Base-by-base conservation (phyloP, 1,284 basidiomycete species). In the Xerocomus cyaneibrunnescens region DNA sequence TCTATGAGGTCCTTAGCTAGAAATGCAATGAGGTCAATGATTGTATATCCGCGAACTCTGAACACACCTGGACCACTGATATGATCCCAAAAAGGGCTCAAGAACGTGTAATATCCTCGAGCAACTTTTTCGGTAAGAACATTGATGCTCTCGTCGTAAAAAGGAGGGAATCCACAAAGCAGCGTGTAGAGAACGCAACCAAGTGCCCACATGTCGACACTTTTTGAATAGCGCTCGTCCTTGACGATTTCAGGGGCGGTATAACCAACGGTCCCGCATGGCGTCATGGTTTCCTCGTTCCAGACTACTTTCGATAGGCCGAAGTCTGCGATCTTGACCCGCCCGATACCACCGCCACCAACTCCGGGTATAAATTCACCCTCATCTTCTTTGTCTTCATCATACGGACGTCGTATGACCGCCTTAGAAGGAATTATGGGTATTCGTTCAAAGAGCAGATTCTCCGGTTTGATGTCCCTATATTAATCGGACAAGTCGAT, bases 231-330 rank as follows among this genome's bases (percentile, higher is more conserved):
- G 23, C 96, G 83, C 75, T 99, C 95, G 69, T 99, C 97, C 75
- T 98, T 98, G 65, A 99, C 97, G 58, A 99, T 99, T 73, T 99
- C 97, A 3, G 97, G 97, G 4, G 97, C 97, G 3, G 97, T 99
- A 74, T 99, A 99, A 5, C 97, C 97, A 25, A 99, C 96, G 1
- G 97, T 99, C 28, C 97, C 97, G 66, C 97, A 99, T 19, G 97
- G 97, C 23, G 97, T 99, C 89, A 94, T 97, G 10, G 97, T 99
- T 72, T 97, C 89, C 70, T 98, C 94, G 68, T 97, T 91, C 97
- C 97, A 99, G 5, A 99, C 94, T 50, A 99, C 89, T 76, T 99
- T 99, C 62, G 90, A 94, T 42, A 99, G 78, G 43, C 97, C 97
- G 69, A 99, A 99, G 71, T 99, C 97, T 57, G 97, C 97, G 61